Percentiles rank a stretch among this genome's conserved stretches.
phyloP scores from a whole-genome alignment of 306 rosid genomes.

The Trifolium dubium region DNA sequence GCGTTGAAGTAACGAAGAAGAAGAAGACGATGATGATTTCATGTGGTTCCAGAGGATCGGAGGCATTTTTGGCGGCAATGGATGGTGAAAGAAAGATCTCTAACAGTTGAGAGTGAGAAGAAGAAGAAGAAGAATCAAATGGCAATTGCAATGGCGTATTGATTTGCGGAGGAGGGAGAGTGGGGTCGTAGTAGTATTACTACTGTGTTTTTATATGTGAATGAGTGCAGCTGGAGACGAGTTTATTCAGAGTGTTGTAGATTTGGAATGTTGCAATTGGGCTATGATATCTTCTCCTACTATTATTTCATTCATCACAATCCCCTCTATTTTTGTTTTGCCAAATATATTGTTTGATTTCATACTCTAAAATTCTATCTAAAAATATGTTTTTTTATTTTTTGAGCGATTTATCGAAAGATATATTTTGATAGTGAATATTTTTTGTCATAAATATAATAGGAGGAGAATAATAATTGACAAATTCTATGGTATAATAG shows the following conservation, averaged over 20 bases:
- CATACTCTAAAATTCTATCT: too few relatives aligned
- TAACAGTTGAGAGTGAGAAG: not conserved
- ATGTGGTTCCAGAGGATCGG: slow-evolving; percentile 63
- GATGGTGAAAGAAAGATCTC: not conserved
- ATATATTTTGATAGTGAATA: too few relatives aligned
- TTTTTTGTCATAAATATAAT: too few relatives aligned
- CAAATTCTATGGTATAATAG: too few relatives aligned
- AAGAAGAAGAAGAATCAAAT: not conserved
- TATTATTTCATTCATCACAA: too few relatives aligned
- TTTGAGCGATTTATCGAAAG: too few relatives aligned
- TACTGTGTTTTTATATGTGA: too few relatives aligned
- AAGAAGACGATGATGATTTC: slow-evolving; percentile 52
- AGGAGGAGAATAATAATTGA: too few relatives aligned
- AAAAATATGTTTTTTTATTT: too few relatives aligned
- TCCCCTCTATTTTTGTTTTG: too few relatives aligned
- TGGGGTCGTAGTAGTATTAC: not conserved
- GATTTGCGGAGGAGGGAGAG: slow-evolving; percentile 9
- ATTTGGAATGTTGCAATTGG: not conserved
- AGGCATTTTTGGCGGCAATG: slow-evolving; percentile 45
- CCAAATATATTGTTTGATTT: too few relatives aligned
- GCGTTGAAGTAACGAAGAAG: slow-evolving; percentile 54
- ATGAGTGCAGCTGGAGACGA: not conserved
- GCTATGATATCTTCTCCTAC: not conserved
- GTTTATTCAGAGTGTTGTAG: not conserved
- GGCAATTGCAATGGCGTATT: not conserved